Evolutionary conservation across 805 yeast species (phyloP).

Genomic region (Debaryomyces prosopidis): DNA sequence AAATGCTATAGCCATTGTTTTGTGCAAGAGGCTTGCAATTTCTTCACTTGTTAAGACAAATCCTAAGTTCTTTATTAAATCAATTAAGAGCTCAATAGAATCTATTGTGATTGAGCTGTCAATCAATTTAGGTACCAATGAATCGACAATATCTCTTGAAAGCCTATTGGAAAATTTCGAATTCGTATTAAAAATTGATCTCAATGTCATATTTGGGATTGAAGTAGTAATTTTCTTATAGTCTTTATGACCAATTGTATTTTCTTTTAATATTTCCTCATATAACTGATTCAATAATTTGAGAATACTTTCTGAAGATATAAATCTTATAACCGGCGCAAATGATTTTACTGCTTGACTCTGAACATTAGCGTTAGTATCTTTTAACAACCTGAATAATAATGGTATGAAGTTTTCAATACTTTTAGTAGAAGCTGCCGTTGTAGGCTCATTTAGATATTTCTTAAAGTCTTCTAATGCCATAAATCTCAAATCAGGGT

Average conservation of each 20-base stretch:
- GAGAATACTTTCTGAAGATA: conserved; percentile 30
- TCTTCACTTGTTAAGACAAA: conserved; percentile 38
- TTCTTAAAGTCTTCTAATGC: conserved; percentile 73
- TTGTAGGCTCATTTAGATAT: conserved; percentile 26
- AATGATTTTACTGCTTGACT: conserved; percentile 68
- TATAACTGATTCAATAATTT: conserved; percentile 31
- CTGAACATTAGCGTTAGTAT: conserved; percentile 70
- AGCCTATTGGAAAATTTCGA: conserved; percentile 22
- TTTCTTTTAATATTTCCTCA: conserved; percentile 16
- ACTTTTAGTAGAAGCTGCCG: conserved; percentile 23
- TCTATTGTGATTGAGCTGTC: conserved; percentile 47
- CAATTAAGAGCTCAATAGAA: conserved; percentile 59
- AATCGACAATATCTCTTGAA: conserved; percentile 32
- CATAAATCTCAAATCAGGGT: conserved; percentile 84
- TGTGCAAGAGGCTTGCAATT: conserved; percentile 20
- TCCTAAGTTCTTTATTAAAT: conserved; percentile 53
- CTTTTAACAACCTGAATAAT: conserved; percentile 50
- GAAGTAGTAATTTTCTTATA: conserved; percentile 37
- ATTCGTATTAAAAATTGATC: conserved; percentile 35
- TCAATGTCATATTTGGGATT: conserved; percentile 54
- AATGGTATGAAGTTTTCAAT: conserved; percentile 39
- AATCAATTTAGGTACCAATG: conserved; percentile 40
- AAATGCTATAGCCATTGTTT: conserved; percentile 38
- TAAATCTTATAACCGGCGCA: conserved; percentile 42
- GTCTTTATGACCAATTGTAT: conserved; percentile 13